Evolutionary conservation across 176 grass and related monocot species (phyloP).

Genomic region (Eragrostis curvula): DNA sequence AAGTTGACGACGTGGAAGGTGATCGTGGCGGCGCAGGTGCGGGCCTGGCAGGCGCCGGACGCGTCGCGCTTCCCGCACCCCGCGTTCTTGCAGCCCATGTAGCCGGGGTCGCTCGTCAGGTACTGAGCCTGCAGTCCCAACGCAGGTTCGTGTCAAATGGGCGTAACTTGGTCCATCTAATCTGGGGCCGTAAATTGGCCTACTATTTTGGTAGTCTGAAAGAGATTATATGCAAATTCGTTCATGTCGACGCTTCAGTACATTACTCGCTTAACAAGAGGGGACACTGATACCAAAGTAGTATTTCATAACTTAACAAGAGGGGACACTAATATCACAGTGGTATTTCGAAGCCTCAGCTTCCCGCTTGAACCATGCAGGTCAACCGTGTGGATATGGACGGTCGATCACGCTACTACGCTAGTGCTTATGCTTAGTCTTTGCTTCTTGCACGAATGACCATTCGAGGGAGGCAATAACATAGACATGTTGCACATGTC

Average conservation of each 20-base stretch:
- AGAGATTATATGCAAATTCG: neutral
- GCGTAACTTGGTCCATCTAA: neutral
- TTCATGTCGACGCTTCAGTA: no score
- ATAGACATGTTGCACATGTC: neutral
- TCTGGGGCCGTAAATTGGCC: no score
- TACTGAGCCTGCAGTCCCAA: constrained; percentile 55
- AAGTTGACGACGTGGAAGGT: constrained; percentile 88
- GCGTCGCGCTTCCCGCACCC: constrained; percentile 41
- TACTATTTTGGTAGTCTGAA: neutral
- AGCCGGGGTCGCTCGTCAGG: constrained; percentile 58
- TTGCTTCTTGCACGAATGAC: constrained; percentile 11
- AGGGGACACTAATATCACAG: no score
- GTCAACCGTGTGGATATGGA: neutral
- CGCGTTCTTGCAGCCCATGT: constrained; percentile 59
- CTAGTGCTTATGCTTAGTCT: neutral
- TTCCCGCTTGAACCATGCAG: neutral
- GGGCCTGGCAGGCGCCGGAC: constrained; percentile 44
- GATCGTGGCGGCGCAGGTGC: constrained; percentile 60
- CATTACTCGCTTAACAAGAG: no score
- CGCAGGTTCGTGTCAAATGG: neutral
- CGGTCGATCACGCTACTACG: neutral
- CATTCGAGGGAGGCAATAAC: constrained; percentile 20
- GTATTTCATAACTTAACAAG: no score
- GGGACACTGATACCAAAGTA: no score
- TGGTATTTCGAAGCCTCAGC: no score